Conservation (phyloP, 768 basidiomycete species). For the Pleurotus salmoneostramineus region DNA sequence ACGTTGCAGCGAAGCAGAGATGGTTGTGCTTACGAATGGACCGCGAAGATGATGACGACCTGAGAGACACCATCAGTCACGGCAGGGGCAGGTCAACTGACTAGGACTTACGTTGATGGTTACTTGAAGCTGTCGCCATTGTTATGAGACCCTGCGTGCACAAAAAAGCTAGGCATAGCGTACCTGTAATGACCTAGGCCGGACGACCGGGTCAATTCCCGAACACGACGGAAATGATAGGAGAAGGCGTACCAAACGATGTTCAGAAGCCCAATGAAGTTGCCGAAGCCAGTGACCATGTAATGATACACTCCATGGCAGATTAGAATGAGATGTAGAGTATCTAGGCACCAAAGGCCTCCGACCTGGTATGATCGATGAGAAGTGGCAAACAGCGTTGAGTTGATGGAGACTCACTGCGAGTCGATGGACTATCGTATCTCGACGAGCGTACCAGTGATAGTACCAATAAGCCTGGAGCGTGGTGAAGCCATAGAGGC, state of each 20-base stretch:
- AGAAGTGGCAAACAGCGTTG: neutral
- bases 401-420: constrained; percentile 21
- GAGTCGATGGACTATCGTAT: constrained; percentile 29
- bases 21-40: constrained; percentile 32
- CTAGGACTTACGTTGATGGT: constrained; percentile 32
- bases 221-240: neutral
- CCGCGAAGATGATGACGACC: constrained; percentile 39
- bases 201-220: neutral
- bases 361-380: constrained; percentile 20
- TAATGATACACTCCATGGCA: constrained; percentile 33
- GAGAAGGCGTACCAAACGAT: constrained; percentile 26
- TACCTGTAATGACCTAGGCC: constrained; percentile 30
- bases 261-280: constrained; percentile 16
- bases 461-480: constrained; percentile 38
- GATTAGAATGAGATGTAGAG: constrained; percentile 27
- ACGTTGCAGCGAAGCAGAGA: neutral
- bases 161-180: neutral
- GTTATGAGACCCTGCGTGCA: neutral
- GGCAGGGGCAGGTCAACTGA: neutral
- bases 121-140: constrained; percentile 31
- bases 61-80: constrained; percentile 10
- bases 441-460: constrained; percentile 27
- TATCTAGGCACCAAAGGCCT: constrained; percentile 33
- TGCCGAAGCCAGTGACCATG: constrained; percentile 31
- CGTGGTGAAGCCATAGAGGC: constrained; percentile 35